These are phyloP conservation scores for Chaetomium sp. DNA, from an alignment of 2,329 filamentous ascomycete genomes.

Conservation along the genomic window DNA sequence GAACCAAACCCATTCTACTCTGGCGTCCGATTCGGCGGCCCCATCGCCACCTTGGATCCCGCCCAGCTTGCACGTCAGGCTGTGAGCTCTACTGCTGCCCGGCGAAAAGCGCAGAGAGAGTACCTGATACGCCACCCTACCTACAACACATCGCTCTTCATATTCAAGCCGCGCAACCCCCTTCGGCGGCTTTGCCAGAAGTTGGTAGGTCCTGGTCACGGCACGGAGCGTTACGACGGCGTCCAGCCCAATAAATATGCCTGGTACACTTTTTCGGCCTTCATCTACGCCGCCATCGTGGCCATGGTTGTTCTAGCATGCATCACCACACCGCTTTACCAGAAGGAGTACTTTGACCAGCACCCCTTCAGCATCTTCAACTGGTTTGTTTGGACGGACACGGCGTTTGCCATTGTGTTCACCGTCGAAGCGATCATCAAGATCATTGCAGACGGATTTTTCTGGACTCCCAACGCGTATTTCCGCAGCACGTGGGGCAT, in stretches of 20 bases:
- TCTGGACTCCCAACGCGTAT: constrained; percentile 96
- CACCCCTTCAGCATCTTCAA: constrained; percentile 56
- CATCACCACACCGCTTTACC: constrained; percentile 88
- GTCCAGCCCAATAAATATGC: constrained; percentile 80
- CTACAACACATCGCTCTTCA: constrained; percentile 87
- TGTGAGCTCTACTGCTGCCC: constrained; percentile 71
- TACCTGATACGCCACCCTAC: constrained; percentile 80
- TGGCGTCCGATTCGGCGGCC: constrained; percentile 59
- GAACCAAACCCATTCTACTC: constrained; percentile 97
- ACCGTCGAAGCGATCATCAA: constrained; percentile 83
- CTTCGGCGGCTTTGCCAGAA: constrained; percentile 78
- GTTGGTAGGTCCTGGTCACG: constrained; percentile 85
- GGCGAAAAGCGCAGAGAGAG: constrained; percentile 83
- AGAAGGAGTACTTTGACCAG: constrained; percentile 71
- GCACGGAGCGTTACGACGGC: constrained; percentile 79
- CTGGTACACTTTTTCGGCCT: constrained; percentile 90
- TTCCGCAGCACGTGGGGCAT: constrained; percentile 95
- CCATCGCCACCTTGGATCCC: constrained; percentile 75
- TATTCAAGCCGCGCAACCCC: constrained; percentile 73
- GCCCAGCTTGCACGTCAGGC: constrained; percentile 86
- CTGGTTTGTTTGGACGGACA: constrained; percentile 94
- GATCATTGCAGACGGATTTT: constrained; percentile 87
- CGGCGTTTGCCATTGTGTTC: constrained; percentile 84
- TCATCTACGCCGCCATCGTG: constrained; percentile 90
- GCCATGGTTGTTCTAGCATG: constrained; percentile 97